These are phyloP conservation scores for Mimosa bimucronata DNA, from an alignment of 306 rosid species.

Conservation along the genomic window DNA sequence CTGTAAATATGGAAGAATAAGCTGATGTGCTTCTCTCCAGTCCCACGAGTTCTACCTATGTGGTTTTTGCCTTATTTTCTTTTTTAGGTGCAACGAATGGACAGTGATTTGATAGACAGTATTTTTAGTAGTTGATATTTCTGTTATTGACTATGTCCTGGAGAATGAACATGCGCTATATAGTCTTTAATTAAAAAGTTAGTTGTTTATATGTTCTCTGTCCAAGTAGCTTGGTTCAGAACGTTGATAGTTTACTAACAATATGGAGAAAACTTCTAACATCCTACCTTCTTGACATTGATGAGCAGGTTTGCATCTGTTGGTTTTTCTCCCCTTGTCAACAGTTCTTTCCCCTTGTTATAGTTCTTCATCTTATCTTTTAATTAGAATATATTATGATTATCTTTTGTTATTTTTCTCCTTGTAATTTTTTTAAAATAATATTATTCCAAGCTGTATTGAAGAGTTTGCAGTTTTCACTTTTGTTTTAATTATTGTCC, in stretches of 20 bases:
- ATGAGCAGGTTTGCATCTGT: constrained; percentile 76
- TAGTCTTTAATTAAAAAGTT: too few species aligned
- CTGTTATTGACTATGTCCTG: background rate
- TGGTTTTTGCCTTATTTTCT: background rate
- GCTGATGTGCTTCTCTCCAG: constrained; percentile 1
- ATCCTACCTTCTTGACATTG: constrained; percentile 73
- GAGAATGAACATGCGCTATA: too few species aligned
- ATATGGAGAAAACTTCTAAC: constrained; percentile 76
- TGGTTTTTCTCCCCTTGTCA: background rate
- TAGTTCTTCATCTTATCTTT: background rate
- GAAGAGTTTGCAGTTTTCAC: background rate
- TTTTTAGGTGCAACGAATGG: background rate
- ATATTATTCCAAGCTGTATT: background rate
- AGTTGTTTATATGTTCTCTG: background rate
- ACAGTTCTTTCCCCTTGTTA: constrained; percentile 19
- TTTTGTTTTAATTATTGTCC: background rate
- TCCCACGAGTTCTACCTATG: background rate
- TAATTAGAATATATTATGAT: too few species aligned
- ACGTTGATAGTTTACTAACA: constrained; percentile 51
- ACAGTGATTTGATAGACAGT: background rate
- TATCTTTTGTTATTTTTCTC: background rate
- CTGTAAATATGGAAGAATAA: background rate
- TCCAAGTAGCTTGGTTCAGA: constrained; percentile 68
- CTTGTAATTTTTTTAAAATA: background rate
- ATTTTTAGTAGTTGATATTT: background rate